Evolutionary conservation across 345 rosid species (phyloP), one percentile per base, ranked within the genome.

Genomic region (Linum lewisii): DNA sequence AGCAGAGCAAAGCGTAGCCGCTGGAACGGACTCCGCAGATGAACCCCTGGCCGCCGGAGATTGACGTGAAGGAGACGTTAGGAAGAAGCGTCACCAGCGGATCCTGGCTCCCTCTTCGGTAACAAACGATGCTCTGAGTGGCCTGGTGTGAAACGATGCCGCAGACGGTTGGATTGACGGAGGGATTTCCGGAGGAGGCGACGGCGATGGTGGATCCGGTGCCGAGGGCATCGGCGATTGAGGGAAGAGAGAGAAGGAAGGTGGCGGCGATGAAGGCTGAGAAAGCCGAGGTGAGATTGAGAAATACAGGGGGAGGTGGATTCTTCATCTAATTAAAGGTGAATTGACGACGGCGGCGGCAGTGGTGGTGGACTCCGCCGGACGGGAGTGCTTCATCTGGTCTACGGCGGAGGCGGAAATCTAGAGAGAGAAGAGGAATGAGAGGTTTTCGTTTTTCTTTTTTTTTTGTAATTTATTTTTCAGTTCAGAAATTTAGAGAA

Each of bases 11-110:
- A 49, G 78, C 71, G 62, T 73, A 63, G 22, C 88, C 92, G 50
- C 84, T 86, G 56, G 82, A 75, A 25, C 77, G 82, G 61, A 89
- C 61, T 54, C 90, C 97, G 68, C 97, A 89, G 77, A 86, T 71
- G 66, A 61, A 72, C 65, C 38, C 62, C 0, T 67, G 59, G 2
- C 92, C 97, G 67, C 86, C 97, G 50, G 97, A 77, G 71, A 89
- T 66, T 0, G 70, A 65, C 51, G 88, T 79, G 73, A 79, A 89
- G 11, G 95, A 83, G 64, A 74, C 60, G 68, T 54, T 74, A 72
- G 97, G 95, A 6, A 60, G 50, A 64, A 79, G 60, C 52, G 76
- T 0, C 38, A 59, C 19, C 14, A 11, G 10, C 11, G 10, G 16
- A 13, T 15, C 14, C 1, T 15, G 15, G 45, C 10, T 42, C 16